These are phyloP conservation scores for Xylariaceae sp. DNA, from an alignment of 2,329 filamentous ascomycete genomes.

Conservation along the genomic window DNA sequence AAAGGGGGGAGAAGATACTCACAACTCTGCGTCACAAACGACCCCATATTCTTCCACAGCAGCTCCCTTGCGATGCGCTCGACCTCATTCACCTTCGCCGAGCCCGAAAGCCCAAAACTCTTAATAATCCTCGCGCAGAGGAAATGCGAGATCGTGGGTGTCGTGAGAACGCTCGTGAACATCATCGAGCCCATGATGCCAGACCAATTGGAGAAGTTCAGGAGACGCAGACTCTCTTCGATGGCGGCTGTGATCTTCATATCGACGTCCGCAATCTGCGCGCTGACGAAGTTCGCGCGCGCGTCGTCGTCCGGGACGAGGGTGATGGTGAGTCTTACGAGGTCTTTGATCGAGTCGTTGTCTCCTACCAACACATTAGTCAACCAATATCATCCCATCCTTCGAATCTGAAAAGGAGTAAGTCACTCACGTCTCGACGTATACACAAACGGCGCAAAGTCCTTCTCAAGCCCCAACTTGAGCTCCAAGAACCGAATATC, in stretches of 20 bases:
- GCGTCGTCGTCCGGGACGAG: conserved; percentile 22
- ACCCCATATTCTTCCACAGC: conserved; percentile 24
- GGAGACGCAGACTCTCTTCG: conserved; percentile 20
- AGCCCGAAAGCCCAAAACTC: conserved; percentile 22
- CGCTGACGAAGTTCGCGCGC: conserved; percentile 22
- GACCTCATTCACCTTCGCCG: conserved; percentile 20
- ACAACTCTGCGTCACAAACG: conserved; percentile 23
- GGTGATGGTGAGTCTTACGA: conserved; percentile 20
- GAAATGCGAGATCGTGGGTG: conserved; percentile 23
- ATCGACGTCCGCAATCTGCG: conserved; percentile 23
- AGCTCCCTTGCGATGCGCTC: conserved; percentile 20
- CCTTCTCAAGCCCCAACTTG: conserved; percentile 21
- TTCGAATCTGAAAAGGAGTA: not conserved
- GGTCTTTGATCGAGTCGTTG: conserved; percentile 22
- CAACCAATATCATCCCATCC: too few relatives aligned
- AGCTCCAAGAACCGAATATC: conserved; percentile 23
- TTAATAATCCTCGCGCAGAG: conserved; percentile 25
- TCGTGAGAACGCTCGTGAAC: conserved; percentile 18
- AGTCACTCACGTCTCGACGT: conserved; percentile 20
- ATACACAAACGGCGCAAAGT: conserved; percentile 23
- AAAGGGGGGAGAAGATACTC: conserved; percentile 4
- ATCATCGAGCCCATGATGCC: conserved; percentile 19
- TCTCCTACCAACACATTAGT: conserved; percentile 13
- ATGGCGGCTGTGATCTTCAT: conserved; percentile 20
- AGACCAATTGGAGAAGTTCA: conserved; percentile 22